These are phyloP conservation scores for Cladosporium sp. DNA, from an alignment of 2,329 filamentous ascomycete species.

Conservation along the genomic window DNA sequence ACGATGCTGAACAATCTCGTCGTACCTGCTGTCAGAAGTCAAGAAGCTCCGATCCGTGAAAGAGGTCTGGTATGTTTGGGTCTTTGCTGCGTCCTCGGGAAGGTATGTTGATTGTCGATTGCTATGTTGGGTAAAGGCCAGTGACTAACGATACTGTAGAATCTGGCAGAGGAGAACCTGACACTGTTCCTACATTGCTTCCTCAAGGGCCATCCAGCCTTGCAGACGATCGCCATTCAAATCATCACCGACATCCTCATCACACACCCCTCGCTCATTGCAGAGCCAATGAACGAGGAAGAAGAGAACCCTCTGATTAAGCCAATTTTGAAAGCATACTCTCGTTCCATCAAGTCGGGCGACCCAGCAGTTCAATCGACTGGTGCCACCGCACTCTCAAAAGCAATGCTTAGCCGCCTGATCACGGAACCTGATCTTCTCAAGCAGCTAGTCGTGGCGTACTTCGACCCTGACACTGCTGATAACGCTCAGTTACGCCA, in stretches of 20 bases:
- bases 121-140: neutral
- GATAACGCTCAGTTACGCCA: constrained; percentile 82
- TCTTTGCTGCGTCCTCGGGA: constrained; percentile 86
- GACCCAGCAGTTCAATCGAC: constrained; percentile 75
- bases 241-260: constrained; percentile 92
- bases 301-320: constrained; percentile 52
- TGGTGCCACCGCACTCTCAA: constrained; percentile 78
- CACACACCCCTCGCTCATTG: constrained; percentile 78
- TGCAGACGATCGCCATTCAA: constrained; percentile 87
- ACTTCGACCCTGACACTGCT: constrained; percentile 80
- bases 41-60: constrained; percentile 90
- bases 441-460: constrained; percentile 78
- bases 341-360: constrained; percentile 74
- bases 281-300: constrained; percentile 48
- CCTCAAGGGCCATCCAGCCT: constrained; percentile 81
- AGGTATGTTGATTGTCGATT: constrained; percentile 48
- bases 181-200: constrained; percentile 85
- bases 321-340: constrained; percentile 78
- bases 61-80: constrained; percentile 86
- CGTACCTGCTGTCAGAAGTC: constrained; percentile 88
- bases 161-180: constrained; percentile 20
- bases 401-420: constrained; percentile 78
- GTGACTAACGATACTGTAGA: constrained; percentile 19
- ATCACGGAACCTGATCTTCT: constrained; percentile 74
- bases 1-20: constrained; percentile 98